Percentiles rank a stretch among this genome's conserved stretches.
Conservation (phyloP, 2,329 filamentous ascomycete genomes). For the Nemania sp. region DNA sequence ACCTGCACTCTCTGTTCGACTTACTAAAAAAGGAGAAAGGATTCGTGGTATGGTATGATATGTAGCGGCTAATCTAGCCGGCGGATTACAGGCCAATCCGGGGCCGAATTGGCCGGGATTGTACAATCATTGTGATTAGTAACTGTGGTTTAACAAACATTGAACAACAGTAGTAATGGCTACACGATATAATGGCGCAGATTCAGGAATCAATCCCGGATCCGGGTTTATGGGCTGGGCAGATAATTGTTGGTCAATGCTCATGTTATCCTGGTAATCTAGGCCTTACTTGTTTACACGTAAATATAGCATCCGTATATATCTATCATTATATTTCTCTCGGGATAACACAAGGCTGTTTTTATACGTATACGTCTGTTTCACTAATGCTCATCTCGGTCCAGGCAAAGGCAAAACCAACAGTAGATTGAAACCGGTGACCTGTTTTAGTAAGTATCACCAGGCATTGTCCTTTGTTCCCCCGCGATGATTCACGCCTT, state of each 20-base stretch:
- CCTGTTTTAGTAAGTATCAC: background rate
- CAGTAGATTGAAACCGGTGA: background rate
- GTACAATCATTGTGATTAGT: background rate
- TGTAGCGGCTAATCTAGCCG: slow-evolving; percentile 5
- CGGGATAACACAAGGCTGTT: background rate
- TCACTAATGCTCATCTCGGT: background rate
- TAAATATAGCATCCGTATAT: slow-evolving; percentile 2
- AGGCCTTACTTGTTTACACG: background rate
- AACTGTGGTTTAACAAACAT: background rate
- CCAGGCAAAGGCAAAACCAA: background rate
- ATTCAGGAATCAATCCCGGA: background rate
- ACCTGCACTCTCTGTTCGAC: background rate
- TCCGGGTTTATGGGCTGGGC: background rate
- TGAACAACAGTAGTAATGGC: background rate
- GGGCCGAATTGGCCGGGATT: background rate
- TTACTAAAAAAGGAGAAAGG: background rate
- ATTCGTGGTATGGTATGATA: background rate
- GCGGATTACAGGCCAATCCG: background rate
- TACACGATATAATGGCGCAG: background rate
- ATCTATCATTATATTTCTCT: background rate
- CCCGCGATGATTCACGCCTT: too few species aligned
- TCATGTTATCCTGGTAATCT: background rate
- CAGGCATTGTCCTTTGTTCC: too few species aligned
- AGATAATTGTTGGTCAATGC: background rate
- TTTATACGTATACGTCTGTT: background rate